Evolutionary conservation across 352 stramenopile species (phyloP), one percentile per base, ranked within the genome.

Genomic region (Aphanomyces astaci): DNA sequence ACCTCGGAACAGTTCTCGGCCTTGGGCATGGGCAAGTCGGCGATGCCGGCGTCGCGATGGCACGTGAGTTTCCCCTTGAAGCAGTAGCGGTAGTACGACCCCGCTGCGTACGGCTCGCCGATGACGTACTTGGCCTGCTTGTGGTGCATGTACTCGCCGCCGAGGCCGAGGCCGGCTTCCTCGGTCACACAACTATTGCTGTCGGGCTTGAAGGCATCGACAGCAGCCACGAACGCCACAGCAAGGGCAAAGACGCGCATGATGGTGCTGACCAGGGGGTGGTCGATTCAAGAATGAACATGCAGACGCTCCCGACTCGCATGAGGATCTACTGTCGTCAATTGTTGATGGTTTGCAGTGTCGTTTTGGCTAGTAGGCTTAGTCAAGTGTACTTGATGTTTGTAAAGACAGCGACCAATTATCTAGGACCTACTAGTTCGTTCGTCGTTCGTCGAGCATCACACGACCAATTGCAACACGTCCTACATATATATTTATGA

Each of bases 31-130:
- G 81, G 80, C 30, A 79, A 78, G 72, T 91, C 81, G 15, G 77
- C 83, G 9, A 88, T 72, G 1, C 83, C 83, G 17, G 77, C 77
- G 65, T 90, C 82, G 46, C 88, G 78, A 53, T 81, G 87, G 64
- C 82, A 90, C 32, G 69, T 78, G 13, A 80, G 63, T 7, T 51
- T 56, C 19, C 82, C 79, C 57, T 78, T 53, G 45, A 71, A 46
- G 71, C 82, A 90, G 13, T 69, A 70, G 11, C 73, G 78, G 72
- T 81, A 89, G 69, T 88, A 76, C 54, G 79, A 84, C 9, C 78
- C 78, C 17, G 66, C 70, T 9, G 72, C 72, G 71, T 88, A 79
- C 4, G 78, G 64, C 2, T 66, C 60, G 1, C 82, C 82, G 1
- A 77, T 51, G 64, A 89, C 48, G 70, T 90, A 90, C 68, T 70